These are phyloP conservation scores for Rhodotorula sp. DNA, from an alignment of 1,284 basidiomycete species.

Conservation along the genomic window DNA sequence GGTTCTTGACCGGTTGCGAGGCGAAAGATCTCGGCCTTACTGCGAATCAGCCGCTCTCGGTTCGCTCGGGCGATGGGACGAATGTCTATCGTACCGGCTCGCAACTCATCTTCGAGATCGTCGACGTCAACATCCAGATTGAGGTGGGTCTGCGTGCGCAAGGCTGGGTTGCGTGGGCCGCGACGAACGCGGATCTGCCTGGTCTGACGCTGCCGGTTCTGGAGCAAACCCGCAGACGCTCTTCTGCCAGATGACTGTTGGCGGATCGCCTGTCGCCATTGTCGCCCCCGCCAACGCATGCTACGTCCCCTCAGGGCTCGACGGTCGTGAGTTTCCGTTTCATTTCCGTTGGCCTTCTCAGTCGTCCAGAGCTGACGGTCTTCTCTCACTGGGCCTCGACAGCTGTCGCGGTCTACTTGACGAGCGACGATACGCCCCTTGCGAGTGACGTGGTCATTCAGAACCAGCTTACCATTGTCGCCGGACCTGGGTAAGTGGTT, in stretches of 20 bases:
- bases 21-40: conserved; percentile 50
- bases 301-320: conserved; percentile 62
- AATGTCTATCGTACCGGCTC: conserved; percentile 58
- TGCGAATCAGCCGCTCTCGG: conserved; percentile 63
- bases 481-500: conserved; percentile 57
- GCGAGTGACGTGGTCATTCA: conserved; percentile 62
- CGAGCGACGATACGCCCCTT: conserved; percentile 63
- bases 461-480: conserved; percentile 61
- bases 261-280: conserved; percentile 61
- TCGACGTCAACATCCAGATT: conserved; percentile 49
- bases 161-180: background rate
- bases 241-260: conserved; percentile 73
- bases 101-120: conserved; percentile 60
- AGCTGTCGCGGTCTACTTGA: conserved; percentile 70
- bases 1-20: conserved; percentile 68
- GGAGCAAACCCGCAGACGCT: conserved; percentile 53
- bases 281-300: conserved; percentile 62
- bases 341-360: background rate
- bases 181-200: background rate
- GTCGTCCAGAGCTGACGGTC: no score
- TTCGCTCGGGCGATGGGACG: conserved; percentile 60
- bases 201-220: background rate
- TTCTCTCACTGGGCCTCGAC: background rate
- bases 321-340: conserved; percentile 52
- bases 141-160: conserved; percentile 3